Conservation (phyloP, 2,329 filamentous ascomycete genomes). For the Graphilbum fragrans region DNA sequence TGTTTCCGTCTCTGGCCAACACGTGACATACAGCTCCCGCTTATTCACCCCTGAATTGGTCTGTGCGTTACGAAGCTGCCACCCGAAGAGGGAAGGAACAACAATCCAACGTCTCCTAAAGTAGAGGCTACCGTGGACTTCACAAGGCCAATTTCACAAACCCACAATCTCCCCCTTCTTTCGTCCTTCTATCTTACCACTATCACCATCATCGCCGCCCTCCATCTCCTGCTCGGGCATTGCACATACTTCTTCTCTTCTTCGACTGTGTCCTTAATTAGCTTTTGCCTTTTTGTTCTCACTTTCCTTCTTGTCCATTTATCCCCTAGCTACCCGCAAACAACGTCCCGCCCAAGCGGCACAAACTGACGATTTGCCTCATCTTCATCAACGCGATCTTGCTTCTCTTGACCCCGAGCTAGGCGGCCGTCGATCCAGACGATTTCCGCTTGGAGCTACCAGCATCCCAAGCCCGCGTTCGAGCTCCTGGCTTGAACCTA, state of each 20-base stretch:
- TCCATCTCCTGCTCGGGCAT: neutral
- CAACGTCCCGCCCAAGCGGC: constrained; percentile 6
- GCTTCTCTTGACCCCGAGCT: neutral
- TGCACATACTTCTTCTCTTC: constrained; percentile 3
- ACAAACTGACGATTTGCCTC: neutral
- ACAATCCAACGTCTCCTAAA: constrained; percentile 5
- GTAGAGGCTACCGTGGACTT: constrained; percentile 11
- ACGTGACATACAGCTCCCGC: constrained; percentile 8
- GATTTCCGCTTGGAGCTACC: neutral
- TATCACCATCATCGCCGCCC: constrained; percentile 4
- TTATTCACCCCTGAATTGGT: constrained; percentile 9
- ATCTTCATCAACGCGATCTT: neutral
- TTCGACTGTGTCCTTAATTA: constrained; percentile 8
- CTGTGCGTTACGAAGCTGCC: constrained; percentile 9
- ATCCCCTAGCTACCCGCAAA: neutral
- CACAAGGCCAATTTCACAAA: constrained; percentile 10
- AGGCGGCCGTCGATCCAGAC: neutral
- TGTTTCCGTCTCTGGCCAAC: too few relatives aligned
- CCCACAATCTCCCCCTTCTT: constrained; percentile 3
- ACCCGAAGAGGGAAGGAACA: constrained; percentile 5
- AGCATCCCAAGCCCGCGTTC: neutral
- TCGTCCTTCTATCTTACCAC: neutral
- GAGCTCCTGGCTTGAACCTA: neutral
- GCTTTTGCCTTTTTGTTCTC: neutral
- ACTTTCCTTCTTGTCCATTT: constrained; percentile 1